Conservation (phyloP, 257 asterid species). For the Agastache rugosa region DNA sequence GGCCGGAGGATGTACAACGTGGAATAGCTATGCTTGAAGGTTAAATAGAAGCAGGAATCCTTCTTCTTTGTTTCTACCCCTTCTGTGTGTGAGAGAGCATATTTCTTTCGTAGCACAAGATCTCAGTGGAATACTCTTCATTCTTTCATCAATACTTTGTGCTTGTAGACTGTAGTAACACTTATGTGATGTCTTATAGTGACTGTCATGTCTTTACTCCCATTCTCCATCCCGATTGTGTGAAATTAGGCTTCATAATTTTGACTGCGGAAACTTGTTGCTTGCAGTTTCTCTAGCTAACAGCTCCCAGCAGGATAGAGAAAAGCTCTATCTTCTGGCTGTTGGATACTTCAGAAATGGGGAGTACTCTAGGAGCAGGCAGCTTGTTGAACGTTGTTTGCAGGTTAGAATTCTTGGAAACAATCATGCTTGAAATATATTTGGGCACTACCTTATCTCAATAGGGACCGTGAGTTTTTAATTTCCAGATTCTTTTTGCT, state of each 20-base stretch:
- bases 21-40: slow-evolving; percentile 99
- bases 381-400: slow-evolving; percentile 76
- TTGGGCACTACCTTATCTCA: not conserved
- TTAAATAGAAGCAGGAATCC: slow-evolving; percentile 31
- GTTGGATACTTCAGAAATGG: slow-evolving; percentile 88
- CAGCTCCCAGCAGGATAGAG: slow-evolving; percentile 65
- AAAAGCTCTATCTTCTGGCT: slow-evolving; percentile 78
- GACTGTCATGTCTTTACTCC: not conserved
- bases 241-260: slow-evolving; percentile 20
- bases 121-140: not conserved
- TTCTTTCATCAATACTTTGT: not conserved
- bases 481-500: not conserved
- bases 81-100: not conserved
- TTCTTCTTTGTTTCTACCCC: slow-evolving; percentile 1
- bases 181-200: slow-evolving; percentile 16
- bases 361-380: slow-evolving; percentile 80
- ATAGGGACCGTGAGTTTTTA: not conserved
- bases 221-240: slow-evolving; percentile 1
- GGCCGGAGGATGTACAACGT: slow-evolving; percentile 81
- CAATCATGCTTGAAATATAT: not conserved
- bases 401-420: slow-evolving; percentile 60
- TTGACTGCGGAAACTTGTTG: slow-evolving; percentile 37
- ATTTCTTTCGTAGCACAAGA: slow-evolving; percentile 15
- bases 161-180: slow-evolving; percentile 3
- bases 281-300: slow-evolving; percentile 71